Base-by-base conservation (phyloP, 371 early-diverging fungal genomes). In the Mortierella sp. region DNA sequence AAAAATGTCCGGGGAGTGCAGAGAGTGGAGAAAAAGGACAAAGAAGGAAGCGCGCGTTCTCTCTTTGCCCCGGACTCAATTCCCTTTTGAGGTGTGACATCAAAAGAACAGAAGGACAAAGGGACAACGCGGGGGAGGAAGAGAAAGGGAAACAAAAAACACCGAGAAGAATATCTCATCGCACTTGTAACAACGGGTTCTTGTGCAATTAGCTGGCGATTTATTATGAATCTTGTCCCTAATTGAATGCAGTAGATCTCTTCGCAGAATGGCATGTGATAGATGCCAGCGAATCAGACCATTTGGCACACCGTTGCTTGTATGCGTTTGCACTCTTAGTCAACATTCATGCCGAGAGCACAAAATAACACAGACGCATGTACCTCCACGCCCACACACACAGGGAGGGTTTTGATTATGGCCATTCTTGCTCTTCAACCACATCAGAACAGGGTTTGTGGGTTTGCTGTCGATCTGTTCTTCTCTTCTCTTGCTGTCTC, bases 11-110 rank as follows among this genome's bases (percentile, higher is more conserved):
- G 44, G 63, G 71, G 26, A 14, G 44, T 26, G 48, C 11, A 47
- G 47, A 13, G 63, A 63, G 14, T 19, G 16, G 24, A 45, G 16
- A 42, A 24, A 45, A 44, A 24, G 42, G 38, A 21, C 42, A 24
- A 68, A 38, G 26, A 47, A 24, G 24, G 26, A 6, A 14, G 71
- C 19, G 65, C 65, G 65, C 65, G 65, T 31, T 60, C 28, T 31
- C 13, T 9, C 31, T 31, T 11, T 60, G 8, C 63, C 63, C 65
- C 65, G 65, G 65, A 65, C 65, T 65, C 65, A 65, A 65, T 65
- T 65, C 38, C 65, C 65, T 65, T 65, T 65, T 65, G 65, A 19
- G 60, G 60, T 8, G 65, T 38, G 65, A 65, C 38, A 65, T 65
- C 65, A 65, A n/a, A n/a, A n/a, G n/a, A n/a, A n/a, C n/a, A n/a